Base-by-base conservation (phyloP, 2,329 filamentous ascomycete genomes). In the Furcasterigmium sp. region DNA sequence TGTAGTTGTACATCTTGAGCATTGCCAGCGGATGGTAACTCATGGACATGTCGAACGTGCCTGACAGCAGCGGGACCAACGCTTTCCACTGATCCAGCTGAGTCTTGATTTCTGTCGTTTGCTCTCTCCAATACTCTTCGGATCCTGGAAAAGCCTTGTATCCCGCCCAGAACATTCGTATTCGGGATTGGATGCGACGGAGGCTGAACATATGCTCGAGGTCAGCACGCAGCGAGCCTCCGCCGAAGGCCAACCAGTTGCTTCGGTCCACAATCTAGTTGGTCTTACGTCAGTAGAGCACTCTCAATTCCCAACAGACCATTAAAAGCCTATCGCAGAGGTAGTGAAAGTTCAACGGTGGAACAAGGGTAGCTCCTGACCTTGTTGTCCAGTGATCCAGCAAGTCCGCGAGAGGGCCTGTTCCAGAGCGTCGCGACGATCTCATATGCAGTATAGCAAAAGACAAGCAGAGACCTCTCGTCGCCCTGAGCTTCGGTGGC, bases 61-160 rank as follows among this genome's bases (percentile, higher is more conserved):
- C 37, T 7, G 41, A 30, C 9, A 42, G 36, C 11, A 42, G 32
- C 14, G 34, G 34, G 15, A 42, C 29, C 41, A 42, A 29, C 11
- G 17, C 34, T 25, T 42, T 42, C 41, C 41, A 42, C 17, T 42
- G 32, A 11, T 42, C 41, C 41, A 42, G 14, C 20, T 42, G 32
- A 5, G 30, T 14, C 21, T 29, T 37, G 17, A 42, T 42, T 21
- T 42, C 41, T 3, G 36, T 17, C 2, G 18, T 42, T 6, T 30
- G 26, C n/a, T 21, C 32, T n/a, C 2, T 20, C 19, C 38, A 15
- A 9, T 40, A 40, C 5, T 40, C 38, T 29, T 14, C 15, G 25
- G 23, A 40, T 29, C 38, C 29, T 17, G 8, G 17, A 15, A 26
- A 26, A 11, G 23, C 23, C 23, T 26, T 26, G 23, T 26, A 26